These are phyloP conservation scores for Podospora pseudocomata DNA, from an alignment of 495 filamentous ascomycete species.

Conservation along the genomic window DNA sequence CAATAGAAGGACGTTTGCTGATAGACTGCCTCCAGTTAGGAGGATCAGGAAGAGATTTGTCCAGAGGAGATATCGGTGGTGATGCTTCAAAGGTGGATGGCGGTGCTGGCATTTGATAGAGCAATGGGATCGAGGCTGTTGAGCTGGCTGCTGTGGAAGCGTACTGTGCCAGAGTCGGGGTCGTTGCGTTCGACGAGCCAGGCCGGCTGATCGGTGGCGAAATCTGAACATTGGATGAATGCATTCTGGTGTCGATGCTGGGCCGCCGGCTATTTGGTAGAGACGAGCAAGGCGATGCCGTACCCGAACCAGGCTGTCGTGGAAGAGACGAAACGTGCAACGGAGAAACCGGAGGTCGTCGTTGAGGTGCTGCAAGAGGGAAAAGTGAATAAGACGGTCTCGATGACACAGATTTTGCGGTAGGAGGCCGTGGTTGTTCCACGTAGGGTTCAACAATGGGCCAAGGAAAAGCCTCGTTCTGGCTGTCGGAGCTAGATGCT, in stretches of 20 bases:
- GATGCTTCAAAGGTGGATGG: conserved; percentile 1
- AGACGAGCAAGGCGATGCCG: conserved; percentile 8
- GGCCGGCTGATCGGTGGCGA: background rate
- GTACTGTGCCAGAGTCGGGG: background rate
- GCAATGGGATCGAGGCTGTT: conserved; percentile 13
- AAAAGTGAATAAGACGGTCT: conserved; percentile 29
- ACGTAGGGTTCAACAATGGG: conserved; percentile 10
- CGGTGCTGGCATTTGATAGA: conserved; percentile 9
- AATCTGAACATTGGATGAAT: background rate
- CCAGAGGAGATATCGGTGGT: conserved; percentile 9
- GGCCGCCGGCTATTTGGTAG: background rate
- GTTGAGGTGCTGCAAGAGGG: conserved; percentile 12
- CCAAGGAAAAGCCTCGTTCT: conserved; percentile 1
- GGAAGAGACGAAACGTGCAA: conserved; percentile 9
- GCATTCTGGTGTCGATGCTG: background rate
- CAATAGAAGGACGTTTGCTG: conserved; percentile 14
- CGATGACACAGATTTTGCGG: conserved; percentile 16
- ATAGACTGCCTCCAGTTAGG: background rate
- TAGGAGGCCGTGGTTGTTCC: conserved; percentile 6
- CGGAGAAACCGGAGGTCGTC: background rate
- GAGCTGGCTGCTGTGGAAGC: conserved; percentile 11
- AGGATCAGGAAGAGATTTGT: conserved; percentile 4
- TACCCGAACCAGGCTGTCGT: conserved; percentile 2
- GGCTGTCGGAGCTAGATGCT: conserved; percentile 3
- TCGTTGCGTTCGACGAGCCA: background rate